A percentile compares a stretch with the other conserved stretches of the same genome.
These are phyloP conservation scores for Fusarium tuaranense DNA, from an alignment of 2,329 filamentous ascomycete species.

Conservation along the genomic window DNA sequence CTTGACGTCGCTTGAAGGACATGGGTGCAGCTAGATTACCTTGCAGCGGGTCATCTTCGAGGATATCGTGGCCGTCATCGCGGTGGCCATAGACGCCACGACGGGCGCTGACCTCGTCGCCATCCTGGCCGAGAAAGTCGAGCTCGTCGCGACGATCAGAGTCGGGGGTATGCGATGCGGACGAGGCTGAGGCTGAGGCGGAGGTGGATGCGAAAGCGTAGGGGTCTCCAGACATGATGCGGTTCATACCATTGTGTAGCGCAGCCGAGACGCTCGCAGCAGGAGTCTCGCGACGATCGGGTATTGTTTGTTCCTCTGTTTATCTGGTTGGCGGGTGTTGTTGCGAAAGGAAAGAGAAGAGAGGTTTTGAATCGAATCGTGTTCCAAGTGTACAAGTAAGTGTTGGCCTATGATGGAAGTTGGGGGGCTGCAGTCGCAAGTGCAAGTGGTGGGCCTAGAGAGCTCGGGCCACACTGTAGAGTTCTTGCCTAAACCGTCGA, in stretches of 20 bases:
- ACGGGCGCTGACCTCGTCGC: constrained; percentile 45
- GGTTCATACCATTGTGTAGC: constrained; percentile 52
- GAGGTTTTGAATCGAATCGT: not conserved
- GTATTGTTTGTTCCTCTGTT: not conserved
- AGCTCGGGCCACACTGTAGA: not conserved
- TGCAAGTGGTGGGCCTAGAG: not conserved
- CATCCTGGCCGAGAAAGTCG: constrained; percentile 53
- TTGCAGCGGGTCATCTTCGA: constrained; percentile 68
- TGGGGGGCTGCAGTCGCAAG: not conserved
- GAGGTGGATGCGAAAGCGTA: constrained; percentile 52
- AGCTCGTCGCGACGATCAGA: constrained; percentile 61
- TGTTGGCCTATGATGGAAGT: not conserved
- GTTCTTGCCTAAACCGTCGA: constrained; percentile 30
- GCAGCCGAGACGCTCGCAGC: constrained; percentile 33
- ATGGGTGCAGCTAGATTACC: constrained; percentile 63
- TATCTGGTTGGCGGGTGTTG: not conserved
- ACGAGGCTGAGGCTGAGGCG: constrained; percentile 33
- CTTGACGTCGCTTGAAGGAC: constrained; percentile 80
- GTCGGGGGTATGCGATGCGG: constrained; percentile 46
- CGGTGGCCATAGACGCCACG: constrained; percentile 17
- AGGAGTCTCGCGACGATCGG: constrained; percentile 19
- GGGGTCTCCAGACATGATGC: constrained; percentile 56
- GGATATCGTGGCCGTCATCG: constrained; percentile 49
- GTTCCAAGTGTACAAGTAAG: not conserved
- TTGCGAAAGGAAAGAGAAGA: not conserved